Base-by-base conservation (phyloP, 257 asterid species). In the Striga asiatica region DNA sequence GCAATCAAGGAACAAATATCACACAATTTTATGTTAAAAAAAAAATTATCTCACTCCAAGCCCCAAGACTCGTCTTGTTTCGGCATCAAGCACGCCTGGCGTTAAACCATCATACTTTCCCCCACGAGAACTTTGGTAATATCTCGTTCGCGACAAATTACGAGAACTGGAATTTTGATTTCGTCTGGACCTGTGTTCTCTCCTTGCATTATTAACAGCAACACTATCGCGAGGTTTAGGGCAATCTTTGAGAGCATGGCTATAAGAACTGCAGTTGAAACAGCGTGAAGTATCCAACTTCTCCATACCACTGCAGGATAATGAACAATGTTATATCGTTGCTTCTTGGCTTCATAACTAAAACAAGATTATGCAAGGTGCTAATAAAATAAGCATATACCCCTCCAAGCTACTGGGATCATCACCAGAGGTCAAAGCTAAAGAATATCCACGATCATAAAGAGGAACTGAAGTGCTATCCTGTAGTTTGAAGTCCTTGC, bases 261-360 rank as follows among this genome's bases (percentile, higher is more conserved):
- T 72, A 76, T 88, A 92, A 1, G 97, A 88, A 65, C 86, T 81
- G 78, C 98, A 92, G 68, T 92, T 92, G 72, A 92, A 92, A 73
- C 98, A 92, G 43, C 98, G 95, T 38, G 93, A 82, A 24, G 76
- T 67, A 48, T 76, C 85, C 57, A 71, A 66, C 29, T 58, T 60
- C 51, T 79, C 91, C 62, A 52, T 31, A 48, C 70, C 75, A 61
- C 94, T 88, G 89, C 81, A 47, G 27, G 43, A 57, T 24, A 68
- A 50, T 5, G n/a, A 23, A 56, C 45, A 50, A 11, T 18, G 14
- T 50, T 27, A 16, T 48, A 47, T 19, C 11, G 20, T 20, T 28
- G 12, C 22, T 16, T 18, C 2, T 20, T 46, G 23, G 18, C 3
- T 17, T 19, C 4, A 47, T 54, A 22, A 28, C 58, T 20, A 46